Base-by-base conservation (phyloP, 2,329 filamentous ascomycete species). In the Atkinsonella hypoxylon region DNA sequence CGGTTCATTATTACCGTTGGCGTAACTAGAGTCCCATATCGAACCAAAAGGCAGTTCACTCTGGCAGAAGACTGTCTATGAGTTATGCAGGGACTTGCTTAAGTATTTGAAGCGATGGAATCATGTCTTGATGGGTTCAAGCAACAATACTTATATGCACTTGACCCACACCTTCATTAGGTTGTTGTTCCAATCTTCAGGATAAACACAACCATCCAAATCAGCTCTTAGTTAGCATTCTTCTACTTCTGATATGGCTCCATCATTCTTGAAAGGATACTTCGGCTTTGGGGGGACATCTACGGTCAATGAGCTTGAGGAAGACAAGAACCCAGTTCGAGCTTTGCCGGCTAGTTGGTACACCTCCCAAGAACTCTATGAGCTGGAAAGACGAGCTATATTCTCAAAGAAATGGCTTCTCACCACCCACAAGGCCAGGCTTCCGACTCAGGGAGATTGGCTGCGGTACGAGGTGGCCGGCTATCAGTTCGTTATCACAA, bases 321-420 rank as follows among this genome's bases (percentile, higher is more conserved):
- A 40, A 17, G 51, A 22, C 3, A 59, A 58, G 42, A 40, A 38
- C 32, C 51, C 62, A 13, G 51, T 62, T 50, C 57, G 64, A 39
- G 66, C 75, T 18, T 61, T 79, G 1, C 76, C 76, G 2, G 67
- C 48, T 7, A 72, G 70, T 12, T 79, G 75, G 76, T 79, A 75
- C 60, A 70, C 64, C 12, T 74, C 71, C 4, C 61, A 65, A n/a
- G 71, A 73, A 53, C 75, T 80, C 67, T 79, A 76, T 56, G 70
- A 79, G 58, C 72, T 81, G 1, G 77, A 81, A 60, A 65, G 74
- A 22, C 71, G 77, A 13, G 73, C 76, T 43, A 75, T 79, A 58
- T 80, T 79, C 61, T 80, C 77, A 39, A 69, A 70, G 56, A 73
- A 74, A 57, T 79, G 76, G 77, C 69, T 76, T 36, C 70, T 79